Evolutionary conservation across 2,329 filamentous ascomycete species (phyloP), one percentile per base, ranked within the genome.

Genomic region (Penicillium freii): DNA sequence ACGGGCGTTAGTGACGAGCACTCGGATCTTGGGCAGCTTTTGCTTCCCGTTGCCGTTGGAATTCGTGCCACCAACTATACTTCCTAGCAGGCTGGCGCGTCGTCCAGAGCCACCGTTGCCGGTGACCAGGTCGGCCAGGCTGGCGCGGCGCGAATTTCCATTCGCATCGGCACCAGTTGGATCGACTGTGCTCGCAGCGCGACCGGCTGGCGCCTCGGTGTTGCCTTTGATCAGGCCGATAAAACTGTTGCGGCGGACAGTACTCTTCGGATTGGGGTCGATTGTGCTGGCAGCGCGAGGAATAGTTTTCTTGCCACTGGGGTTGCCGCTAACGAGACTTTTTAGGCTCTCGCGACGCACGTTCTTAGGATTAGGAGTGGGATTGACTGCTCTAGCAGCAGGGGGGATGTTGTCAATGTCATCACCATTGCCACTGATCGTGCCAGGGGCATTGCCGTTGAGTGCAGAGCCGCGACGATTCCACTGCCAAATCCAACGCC

Each of bases 1-100:
- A 21, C 66, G 64, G 3, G 73, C 71, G 46, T 76, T 75, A 25
- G 73, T 73, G 17, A 78, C 66, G 5, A 78, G 68, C 5, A 78
- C 64, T 31, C 76, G 70, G 48, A 74, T 60, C 8, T 55, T 42
- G 31, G 45, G 23, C 21, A 5, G 21, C 36, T 62, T 60, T 49
- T 44, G 60, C 48, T 34, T 60, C 13, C 21, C 33, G 11, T 60
- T 39, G 54, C 29, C 25, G 25, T 42, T 54, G 44, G 36, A 3
- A 29, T 51, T 48, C 2, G 29, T 15, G 21, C 15, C 10, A 15
- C 38, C 36, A 27, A 52, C 40, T 19, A 57, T 31, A 11, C 43
- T 53, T n/a, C 36, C 42, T n/a, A 47, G 45, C 31, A 25, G 36
- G 36, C 42, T 54, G 2, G 31, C 21, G 2, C 39, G 29, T 8